Percentiles rank a stretch among this genome's conserved stretches.
These are phyloP conservation scores for Takakia lepidozioides DNA, from an alignment of 225 moss, liverwort and hornwort species.

Conservation along the genomic window DNA sequence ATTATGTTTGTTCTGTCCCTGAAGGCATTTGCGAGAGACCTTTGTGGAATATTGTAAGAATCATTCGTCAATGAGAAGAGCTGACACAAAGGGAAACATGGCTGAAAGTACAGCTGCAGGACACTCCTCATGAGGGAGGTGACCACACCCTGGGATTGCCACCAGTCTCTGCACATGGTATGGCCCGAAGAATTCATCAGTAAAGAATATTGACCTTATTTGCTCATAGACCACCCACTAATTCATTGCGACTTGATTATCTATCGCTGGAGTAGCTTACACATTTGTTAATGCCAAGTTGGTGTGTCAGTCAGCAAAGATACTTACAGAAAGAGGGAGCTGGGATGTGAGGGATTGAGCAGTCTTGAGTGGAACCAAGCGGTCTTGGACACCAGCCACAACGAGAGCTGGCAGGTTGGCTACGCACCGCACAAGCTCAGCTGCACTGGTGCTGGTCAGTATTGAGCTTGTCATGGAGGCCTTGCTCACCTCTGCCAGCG, in stretches of 20 bases:
- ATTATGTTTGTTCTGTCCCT: no score
- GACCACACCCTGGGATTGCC: conserved; percentile 42
- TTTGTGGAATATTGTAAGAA: no score
- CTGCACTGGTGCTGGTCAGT: conserved; percentile 34
- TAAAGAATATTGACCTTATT: no score
- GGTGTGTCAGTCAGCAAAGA: no score
- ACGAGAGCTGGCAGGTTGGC: conserved; percentile 32
- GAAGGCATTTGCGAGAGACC: no score
- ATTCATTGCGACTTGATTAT: no score
- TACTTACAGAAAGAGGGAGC: conserved; percentile 46
- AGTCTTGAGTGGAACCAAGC: conserved; percentile 26
- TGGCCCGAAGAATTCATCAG: no score
- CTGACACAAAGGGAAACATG: conserved; percentile 37
- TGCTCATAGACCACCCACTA: no score
- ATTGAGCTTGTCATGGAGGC: conserved; percentile 38
- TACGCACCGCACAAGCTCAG: conserved; percentile 43
- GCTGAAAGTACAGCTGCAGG: conserved; percentile 32
- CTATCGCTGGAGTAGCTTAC: no score
- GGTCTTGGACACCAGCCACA: conserved; percentile 40
- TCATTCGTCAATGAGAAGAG: no score
- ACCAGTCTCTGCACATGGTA: conserved; percentile 41
- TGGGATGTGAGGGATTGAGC: conserved; percentile 37
- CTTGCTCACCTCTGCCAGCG: conserved; percentile 46
- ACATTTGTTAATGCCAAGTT: no score
- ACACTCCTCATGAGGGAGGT: conserved; percentile 51